phyloP scores from a whole-genome alignment of 2,329 filamentous ascomycete species.

The Claviceps monticola region DNA sequence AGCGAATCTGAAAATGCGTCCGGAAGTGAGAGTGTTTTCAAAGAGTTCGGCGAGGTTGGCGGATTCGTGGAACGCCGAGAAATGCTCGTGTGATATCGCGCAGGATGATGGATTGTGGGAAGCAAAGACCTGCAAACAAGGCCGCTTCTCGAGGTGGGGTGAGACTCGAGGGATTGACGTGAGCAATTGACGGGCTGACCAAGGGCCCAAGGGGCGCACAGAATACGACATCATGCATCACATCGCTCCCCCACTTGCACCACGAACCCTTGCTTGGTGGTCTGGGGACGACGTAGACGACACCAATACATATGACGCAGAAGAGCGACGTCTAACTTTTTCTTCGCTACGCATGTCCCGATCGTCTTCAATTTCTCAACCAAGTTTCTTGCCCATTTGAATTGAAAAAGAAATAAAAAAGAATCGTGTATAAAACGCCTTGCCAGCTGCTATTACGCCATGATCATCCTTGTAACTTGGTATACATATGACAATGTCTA shows the following conservation, averaged over 20 bases:
- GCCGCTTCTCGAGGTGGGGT: neutral
- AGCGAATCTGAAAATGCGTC: too few relatives aligned
- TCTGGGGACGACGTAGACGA: too few relatives aligned
- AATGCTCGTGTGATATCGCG: conserved; percentile 1
- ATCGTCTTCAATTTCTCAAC: neutral
- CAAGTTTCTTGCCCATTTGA: neutral
- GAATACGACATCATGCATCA: too few relatives aligned
- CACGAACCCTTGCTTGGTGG: too few relatives aligned
- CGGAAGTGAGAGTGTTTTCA: neutral
- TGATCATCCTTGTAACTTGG: conserved; percentile 3
- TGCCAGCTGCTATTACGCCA: neutral
- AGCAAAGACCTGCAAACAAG: neutral
- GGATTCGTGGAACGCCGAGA: neutral
- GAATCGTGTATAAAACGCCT: neutral
- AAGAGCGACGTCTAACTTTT: too few relatives aligned
- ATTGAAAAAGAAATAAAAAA: neutral
- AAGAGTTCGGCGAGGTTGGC: neutral
- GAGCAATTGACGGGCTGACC: neutral
- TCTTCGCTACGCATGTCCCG: neutral
- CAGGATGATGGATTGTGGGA: neutral
- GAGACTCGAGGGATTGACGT: neutral
- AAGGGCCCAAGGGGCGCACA: neutral
- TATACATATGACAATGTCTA: neutral
- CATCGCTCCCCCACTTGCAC: too few relatives aligned
- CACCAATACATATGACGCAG: too few relatives aligned